Base-by-base conservation (phyloP, 768 basidiomycete genomes). In the Macrocybe gigantea region DNA sequence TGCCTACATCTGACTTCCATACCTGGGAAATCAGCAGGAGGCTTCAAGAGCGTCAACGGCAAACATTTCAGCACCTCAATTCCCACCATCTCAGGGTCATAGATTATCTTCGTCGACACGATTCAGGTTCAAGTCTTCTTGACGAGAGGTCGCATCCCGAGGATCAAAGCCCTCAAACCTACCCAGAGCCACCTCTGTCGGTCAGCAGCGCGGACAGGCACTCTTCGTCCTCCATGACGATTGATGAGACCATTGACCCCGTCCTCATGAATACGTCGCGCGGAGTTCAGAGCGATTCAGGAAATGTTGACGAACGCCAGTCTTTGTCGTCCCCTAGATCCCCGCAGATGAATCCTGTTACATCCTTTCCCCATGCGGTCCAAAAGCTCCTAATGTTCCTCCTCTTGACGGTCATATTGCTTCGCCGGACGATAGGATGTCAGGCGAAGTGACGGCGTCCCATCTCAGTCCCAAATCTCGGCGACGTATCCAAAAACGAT, bases 401-500 rank as follows among this genome's bases (percentile, higher is more conserved):
- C 22, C 22, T 22, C 12, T 33, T 33, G 38, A 32, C 38, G 33
- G 39, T 15, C 44, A 45, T 42, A 48, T 50, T n/a, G 42, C 38
- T 44, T 55, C 53, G 45, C 53, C 53, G 38, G 38, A 42, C 33
- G 36, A 9, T 29, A 47, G 49, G 32, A 44, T 2, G 45, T 40
- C 34, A 45, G 35, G 22, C 36, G 47, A 50, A 5, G n/a, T 53
- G 30, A 59, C 60, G 39, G 41, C 60, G 12, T 52, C 53, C n/a
- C 45, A 46, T 31, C 65, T 75, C 14, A 77, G 72, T 13, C 79
- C 81, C 1, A 56, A 54, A 1, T 69, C 75, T 7, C 79, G 79
- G 6, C 75, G 80, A 33, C 79, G 75, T n/a, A 52, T 78, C 15
- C 65, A 66, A 49, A 87, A 87, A 49, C 72, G 85, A 35, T 65